Percentiles rank a stretch among this genome's conserved stretches.
Evolutionary conservation across 2,329 filamentous ascomycete genomes (phyloP).

Genomic region (Aureobasidium mangrovei): DNA sequence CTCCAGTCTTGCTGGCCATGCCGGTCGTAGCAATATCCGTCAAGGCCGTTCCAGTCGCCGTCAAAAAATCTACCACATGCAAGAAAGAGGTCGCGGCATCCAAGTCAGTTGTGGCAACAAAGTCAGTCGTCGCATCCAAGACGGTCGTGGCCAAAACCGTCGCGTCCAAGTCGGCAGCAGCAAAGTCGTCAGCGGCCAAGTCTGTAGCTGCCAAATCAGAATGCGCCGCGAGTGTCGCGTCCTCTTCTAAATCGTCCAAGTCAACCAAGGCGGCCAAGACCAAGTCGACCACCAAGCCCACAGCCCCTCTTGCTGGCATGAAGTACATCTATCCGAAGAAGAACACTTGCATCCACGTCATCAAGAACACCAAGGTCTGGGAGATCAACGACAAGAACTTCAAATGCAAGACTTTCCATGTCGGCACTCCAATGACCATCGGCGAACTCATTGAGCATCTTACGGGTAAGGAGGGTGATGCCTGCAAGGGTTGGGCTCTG

Average conservation of each 20-base stretch:
- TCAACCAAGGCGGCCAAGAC: background rate
- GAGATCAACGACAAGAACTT: conserved; percentile 16
- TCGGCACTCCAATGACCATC: conserved; percentile 21
- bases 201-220: background rate
- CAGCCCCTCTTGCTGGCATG: conserved; percentile 14
- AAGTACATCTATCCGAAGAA: conserved; percentile 23
- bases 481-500: conserved; percentile 23
- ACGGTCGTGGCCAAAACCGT: background rate
- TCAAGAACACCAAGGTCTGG: conserved; percentile 23
- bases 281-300: conserved; percentile 13
- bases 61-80: background rate
- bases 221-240: background rate
- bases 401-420: conserved; percentile 28
- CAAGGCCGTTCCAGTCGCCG: background rate
- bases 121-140: background rate
- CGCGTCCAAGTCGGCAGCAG: background rate
- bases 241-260: conserved; percentile 2
- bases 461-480: conserved; percentile 16
- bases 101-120: background rate
- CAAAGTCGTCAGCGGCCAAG: background rate
- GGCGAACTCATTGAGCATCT: conserved; percentile 25
- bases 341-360: conserved; percentile 26
- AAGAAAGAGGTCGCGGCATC: background rate
- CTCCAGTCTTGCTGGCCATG: background rate
- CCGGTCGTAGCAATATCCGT: background rate